Base-by-base conservation (phyloP, 75 land plant species). In the Adiantum capillusveneris region DNA sequence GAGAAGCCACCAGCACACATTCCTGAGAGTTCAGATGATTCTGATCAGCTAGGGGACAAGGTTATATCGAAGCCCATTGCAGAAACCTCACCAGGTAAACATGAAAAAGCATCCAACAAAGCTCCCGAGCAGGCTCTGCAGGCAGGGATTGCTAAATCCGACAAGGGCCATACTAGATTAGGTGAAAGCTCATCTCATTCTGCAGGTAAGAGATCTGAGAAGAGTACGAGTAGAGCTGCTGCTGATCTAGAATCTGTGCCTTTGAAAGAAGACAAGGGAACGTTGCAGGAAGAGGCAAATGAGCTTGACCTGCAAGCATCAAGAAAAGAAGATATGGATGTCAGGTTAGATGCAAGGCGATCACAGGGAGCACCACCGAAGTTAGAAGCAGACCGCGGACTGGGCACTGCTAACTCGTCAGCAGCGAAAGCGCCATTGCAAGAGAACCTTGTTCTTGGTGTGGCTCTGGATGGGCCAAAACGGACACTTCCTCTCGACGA, bases 381-480 rank as follows among this genome's bases (percentile, higher is more conserved):
- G n/a, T 19, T 13, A 34, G 74, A 65, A 19, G 46, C 30, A 11
- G 61, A 74, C 12, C 63, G 24, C 29, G 25, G 46, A 30, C 18
- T 37, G 31, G 37, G 37, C 37, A 57, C 14, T 31, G 22, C 36
- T 53, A 22, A 42, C 22, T 7, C 61, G 21, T 36, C 71, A 49
- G 34, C 11, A 19, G 19, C 75, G 28, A 72, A 63, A 28, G 61
- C 79, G 49, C 44, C 54, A 3, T 45, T 93, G 37, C 84, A 95
- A 65, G 88, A 90, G 44, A 90, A 90, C 57, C 66, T 90, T 37
- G 82, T 84, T 25, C 79, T 90, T 19, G 96, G 99, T 39, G 97
- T 95, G 45, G 97, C 97, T 50, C 64, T 95, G 53, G 86, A 95
- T 55, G 96, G 92, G 0, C 84, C 99, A 19, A 95, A 95, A 56